Conservation (phyloP, 257 asterid genomes). For the Gynochthodes officinalis region DNA sequence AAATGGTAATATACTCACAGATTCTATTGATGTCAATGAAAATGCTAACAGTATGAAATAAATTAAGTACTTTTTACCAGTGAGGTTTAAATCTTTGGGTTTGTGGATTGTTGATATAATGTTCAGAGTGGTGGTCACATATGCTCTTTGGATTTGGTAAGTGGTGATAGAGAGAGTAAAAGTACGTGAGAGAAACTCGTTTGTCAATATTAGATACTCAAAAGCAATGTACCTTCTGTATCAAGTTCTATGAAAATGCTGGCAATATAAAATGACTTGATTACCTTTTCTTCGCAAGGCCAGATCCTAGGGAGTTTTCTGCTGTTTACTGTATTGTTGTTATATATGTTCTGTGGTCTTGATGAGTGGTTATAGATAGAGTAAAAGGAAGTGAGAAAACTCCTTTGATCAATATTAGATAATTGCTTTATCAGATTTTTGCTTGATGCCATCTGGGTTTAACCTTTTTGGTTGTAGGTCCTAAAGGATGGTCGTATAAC, state of each 20-base stretch:
- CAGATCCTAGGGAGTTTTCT: neutral
- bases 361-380: neutral
- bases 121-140: neutral
- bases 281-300: neutral
- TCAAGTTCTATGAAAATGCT: neutral
- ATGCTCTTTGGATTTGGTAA: neutral
- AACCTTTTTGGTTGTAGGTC: constrained; percentile 50
- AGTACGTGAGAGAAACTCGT: neutral
- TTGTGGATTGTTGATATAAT: neutral
- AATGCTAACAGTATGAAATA: neutral
- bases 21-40: neutral
- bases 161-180: neutral
- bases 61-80: neutral
- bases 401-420: neutral
- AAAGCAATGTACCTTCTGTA: too few relatives aligned
- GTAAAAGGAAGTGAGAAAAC: neutral
- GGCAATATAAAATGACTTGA: neutral
- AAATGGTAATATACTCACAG: neutral
- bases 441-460: neutral
- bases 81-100: neutral
- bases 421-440: neutral
- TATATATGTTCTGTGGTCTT: neutral
- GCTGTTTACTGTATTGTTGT: neutral
- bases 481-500: constrained; percentile 83
- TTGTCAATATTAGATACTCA: neutral